phyloP scores from a whole-genome alignment of 441 rosid genomes.

The Francoa sonchifolia region DNA sequence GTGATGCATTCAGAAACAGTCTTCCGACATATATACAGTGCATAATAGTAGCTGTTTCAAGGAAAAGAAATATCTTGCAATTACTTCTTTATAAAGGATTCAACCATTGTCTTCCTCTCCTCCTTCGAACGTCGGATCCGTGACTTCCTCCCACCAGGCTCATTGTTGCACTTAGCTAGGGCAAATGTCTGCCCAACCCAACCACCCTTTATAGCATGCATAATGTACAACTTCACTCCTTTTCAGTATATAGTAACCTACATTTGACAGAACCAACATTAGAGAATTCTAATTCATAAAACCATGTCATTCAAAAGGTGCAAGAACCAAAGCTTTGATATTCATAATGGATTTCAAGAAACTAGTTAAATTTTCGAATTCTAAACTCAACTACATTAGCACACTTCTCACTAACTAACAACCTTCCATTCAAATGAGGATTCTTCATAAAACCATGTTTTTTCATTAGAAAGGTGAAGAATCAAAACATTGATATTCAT shows the following conservation, averaged over 20 bases:
- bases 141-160: conserved; percentile 55
- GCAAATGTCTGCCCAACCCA: conserved; percentile 71
- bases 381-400: too few relatives aligned
- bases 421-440: too few relatives aligned
- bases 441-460: too few relatives aligned
- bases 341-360: too few relatives aligned
- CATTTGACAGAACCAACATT: conserved; percentile 12
- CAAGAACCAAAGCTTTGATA: not conserved
- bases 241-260: conserved; percentile 15
- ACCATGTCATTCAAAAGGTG: not conserved
- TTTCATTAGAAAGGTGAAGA: too few relatives aligned
- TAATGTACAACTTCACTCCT: conserved; percentile 11
- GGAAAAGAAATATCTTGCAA: not conserved
- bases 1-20: too few relatives aligned
- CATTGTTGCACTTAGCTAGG: conserved; percentile 57
- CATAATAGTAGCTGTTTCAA: too few relatives aligned
- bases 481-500: too few relatives aligned
- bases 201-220: conserved; percentile 62
- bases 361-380: too few relatives aligned
- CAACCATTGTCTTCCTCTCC: conserved; percentile 76
- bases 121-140: conserved; percentile 81
- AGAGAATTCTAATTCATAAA: conserved; percentile 3
- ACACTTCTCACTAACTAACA: too few relatives aligned
- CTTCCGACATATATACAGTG: too few relatives aligned
- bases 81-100: conserved; percentile 76